A percentile compares a stretch with the other conserved stretches of the same genome.
phyloP scores from a whole-genome alignment of 148 eudicot genomes.

The Heliosperma pusillum region DNA sequence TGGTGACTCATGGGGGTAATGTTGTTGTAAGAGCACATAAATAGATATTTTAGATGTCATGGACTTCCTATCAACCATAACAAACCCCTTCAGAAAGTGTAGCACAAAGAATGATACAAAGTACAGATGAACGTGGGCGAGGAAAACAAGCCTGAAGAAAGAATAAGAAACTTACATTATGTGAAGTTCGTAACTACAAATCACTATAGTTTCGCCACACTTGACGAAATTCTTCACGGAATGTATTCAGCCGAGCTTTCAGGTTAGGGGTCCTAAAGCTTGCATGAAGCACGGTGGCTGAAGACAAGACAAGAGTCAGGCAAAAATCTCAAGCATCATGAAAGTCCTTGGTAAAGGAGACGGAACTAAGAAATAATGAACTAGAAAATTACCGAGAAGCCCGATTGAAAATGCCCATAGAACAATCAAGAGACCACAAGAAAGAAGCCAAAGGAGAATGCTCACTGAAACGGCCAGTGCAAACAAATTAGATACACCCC shows the following conservation, averaged over 20 bases:
- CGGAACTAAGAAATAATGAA: background rate
- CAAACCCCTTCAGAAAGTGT: too few relatives aligned
- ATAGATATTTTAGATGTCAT: too few relatives aligned
- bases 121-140: too few relatives aligned
- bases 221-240: conserved; percentile 96
- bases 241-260: conserved; percentile 96
- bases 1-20: too few relatives aligned
- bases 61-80: too few relatives aligned
- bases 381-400: conserved; percentile 53
- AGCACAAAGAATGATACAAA: background rate
- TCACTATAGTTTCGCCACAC: conserved; percentile 99
- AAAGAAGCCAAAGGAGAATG: conserved; percentile 77
- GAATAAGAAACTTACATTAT: conserved; percentile 29
- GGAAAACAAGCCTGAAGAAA: background rate
- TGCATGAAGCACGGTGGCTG: conserved; percentile 88
- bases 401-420: conserved; percentile 70
- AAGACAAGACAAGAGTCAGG: conserved; percentile 10
- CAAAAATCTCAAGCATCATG: background rate
- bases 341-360: background rate
- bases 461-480: conserved; percentile 46
- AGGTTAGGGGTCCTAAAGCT: conserved; percentile 93
- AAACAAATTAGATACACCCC: background rate
- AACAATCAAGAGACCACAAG: conserved; percentile 74
- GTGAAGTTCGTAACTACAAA: conserved; percentile 41
- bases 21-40: too few relatives aligned